These are phyloP conservation scores for Cladophialophora immunda DNA, from an alignment of 2,329 filamentous ascomycete species.

Conservation along the genomic window DNA sequence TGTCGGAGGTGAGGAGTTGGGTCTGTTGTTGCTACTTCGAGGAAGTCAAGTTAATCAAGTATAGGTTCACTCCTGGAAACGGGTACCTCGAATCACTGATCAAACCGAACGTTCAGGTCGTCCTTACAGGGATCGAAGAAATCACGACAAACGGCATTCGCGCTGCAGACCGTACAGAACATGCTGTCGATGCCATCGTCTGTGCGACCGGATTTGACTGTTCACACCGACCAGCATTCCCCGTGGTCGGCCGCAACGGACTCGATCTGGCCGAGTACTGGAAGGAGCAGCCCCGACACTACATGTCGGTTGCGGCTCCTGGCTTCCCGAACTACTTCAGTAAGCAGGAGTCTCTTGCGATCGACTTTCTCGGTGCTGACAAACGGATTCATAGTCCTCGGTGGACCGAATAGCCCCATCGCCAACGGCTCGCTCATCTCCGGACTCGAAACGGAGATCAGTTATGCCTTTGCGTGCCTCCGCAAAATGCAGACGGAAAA, in stretches of 20 bases:
- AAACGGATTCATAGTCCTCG: slow-evolving; percentile 35
- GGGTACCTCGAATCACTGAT: slow-evolving; percentile 33
- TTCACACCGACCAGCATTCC: slow-evolving; percentile 42
- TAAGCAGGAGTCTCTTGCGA: slow-evolving; percentile 1
- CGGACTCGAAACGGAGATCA: slow-evolving; percentile 39
- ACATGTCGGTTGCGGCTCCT: slow-evolving; percentile 56
- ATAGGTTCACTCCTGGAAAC: slow-evolving; percentile 54
- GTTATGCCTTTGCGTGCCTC: slow-evolving; percentile 44
- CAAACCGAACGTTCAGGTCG: slow-evolving; percentile 40
- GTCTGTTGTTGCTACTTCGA: no score
- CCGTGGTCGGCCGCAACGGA: slow-evolving; percentile 44
- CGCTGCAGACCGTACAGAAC: no score
- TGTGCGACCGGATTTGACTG: slow-evolving; percentile 50
- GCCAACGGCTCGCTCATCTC: slow-evolving; percentile 43
- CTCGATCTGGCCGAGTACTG: slow-evolving; percentile 25
- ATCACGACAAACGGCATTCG: slow-evolving; percentile 42
- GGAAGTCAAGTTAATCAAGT: neutral
- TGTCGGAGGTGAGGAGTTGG: slow-evolving; percentile 51
- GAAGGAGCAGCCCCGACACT: slow-evolving; percentile 49
- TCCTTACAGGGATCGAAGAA: slow-evolving; percentile 16
- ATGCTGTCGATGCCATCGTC: slow-evolving; percentile 46
- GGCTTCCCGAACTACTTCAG: slow-evolving; percentile 53
- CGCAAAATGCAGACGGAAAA: slow-evolving; percentile 51
- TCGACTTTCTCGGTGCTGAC: neutral
- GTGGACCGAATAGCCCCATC: slow-evolving; percentile 43